These are phyloP conservation scores for Phtheirospermum japonicum DNA, from an alignment of 257 asterid species.

Conservation along the genomic window DNA sequence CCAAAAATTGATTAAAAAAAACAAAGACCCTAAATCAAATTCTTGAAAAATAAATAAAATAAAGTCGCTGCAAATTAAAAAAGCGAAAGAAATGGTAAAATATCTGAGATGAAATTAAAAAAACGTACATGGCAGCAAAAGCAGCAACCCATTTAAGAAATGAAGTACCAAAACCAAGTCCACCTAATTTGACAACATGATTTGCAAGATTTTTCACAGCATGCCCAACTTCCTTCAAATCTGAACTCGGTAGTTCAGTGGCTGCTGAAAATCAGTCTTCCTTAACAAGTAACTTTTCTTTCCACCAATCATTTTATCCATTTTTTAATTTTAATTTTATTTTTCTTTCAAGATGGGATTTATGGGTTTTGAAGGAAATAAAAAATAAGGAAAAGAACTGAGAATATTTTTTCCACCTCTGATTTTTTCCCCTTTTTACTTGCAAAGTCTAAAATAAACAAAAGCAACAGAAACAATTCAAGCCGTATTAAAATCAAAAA, in stretches of 20 bases:
- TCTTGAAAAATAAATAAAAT: background rate
- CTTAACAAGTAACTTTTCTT: conserved; percentile 49
- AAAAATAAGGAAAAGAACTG: too few species aligned
- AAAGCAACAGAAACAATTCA: too few species aligned
- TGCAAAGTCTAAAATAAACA: too few species aligned
- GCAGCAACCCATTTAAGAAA: too few species aligned
- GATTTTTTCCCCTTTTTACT: too few species aligned
- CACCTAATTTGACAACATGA: conserved; percentile 65
- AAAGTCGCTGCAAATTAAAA: too few species aligned
- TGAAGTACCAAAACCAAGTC: conserved; percentile 71
- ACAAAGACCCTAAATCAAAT: background rate
- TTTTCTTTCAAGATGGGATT: background rate
- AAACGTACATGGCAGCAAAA: too few species aligned
- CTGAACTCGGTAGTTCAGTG: conserved; percentile 50
- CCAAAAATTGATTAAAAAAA: too few species aligned
- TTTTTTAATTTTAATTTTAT: background rate
- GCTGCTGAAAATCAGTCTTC: conserved; percentile 58
- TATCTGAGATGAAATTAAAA: too few species aligned
- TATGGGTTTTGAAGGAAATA: background rate
- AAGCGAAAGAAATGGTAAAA: too few species aligned
- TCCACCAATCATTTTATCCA: conserved; percentile 29
- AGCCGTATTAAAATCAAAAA: too few species aligned
- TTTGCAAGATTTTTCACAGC: conserved; percentile 57
- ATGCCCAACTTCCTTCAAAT: conserved; percentile 56
- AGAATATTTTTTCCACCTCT: too few species aligned